phyloP scores from a whole-genome alignment of 1,284 basidiomycete genomes.

The Ceratobasidium sp. region DNA sequence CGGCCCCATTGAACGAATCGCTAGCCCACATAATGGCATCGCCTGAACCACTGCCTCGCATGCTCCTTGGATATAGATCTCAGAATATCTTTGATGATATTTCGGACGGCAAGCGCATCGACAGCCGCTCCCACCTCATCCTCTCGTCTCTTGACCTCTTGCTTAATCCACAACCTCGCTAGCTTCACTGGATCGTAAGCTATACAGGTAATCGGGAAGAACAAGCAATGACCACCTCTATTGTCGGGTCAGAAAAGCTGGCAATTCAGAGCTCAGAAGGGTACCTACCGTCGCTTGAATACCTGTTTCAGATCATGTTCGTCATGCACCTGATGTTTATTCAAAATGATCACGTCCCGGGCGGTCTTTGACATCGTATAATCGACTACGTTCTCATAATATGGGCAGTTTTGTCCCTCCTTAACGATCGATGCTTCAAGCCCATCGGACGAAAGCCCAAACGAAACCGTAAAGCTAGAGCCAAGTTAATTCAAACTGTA shows the following conservation, averaged over 20 bases:
- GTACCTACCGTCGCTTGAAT: not conserved
- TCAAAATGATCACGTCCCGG: not conserved
- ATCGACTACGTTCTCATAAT: not conserved
- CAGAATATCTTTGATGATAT: not conserved
- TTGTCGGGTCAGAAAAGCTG: too few species aligned
- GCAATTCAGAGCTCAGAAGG: too few species aligned
- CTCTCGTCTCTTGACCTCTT: not conserved
- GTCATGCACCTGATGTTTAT: slow-evolving; percentile 1
- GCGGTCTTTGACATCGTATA: not conserved
- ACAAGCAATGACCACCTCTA: not conserved
- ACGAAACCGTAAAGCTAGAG: not conserved
- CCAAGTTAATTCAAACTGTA: not conserved
- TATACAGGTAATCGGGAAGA: not conserved
- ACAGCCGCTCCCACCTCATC: not conserved
- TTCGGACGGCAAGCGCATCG: not conserved
- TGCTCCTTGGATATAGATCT: not conserved
- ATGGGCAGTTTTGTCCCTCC: not conserved
- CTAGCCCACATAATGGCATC: not conserved
- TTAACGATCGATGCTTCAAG: not conserved
- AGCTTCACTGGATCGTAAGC: not conserved
- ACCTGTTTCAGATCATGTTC: not conserved
- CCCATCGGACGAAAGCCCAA: not conserved
- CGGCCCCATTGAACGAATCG: too few species aligned
- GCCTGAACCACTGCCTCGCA: slow-evolving; percentile 2
- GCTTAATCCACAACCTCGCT: not conserved